Evolutionary conservation across 345 rosid species (phyloP), one percentile per base, ranked within the genome.

Genomic region (Eucalyptus pauciflora): DNA sequence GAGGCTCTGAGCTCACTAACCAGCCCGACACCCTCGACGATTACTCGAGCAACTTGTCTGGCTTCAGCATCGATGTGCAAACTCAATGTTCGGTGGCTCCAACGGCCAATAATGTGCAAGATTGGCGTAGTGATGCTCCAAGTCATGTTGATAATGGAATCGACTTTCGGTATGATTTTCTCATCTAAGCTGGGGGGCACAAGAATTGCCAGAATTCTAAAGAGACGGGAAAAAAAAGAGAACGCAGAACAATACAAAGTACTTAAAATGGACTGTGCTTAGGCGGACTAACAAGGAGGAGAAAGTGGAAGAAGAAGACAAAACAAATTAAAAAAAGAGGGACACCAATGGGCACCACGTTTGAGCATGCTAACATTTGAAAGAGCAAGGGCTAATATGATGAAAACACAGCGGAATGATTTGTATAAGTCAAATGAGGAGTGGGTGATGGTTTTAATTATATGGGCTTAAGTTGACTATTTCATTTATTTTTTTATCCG

Each of bases 151-250:
- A 93, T 27, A 92, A 92, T 86, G 89, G 62, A 62, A 93, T 94
- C 94, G 95, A 91, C 10, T 97, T 95, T 49, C 96, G 97, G 98
- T 94, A 95, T 58, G 90, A 95, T 87, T 69, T 97, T 85, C 91
- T 97, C 87, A 89, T 94, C 37, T 87, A 85, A 85, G 81, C 95
- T 16, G 94, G 92, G 1, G 95, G 92, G 15, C 29, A 13, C 2
- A 10, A 41, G 64, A 56, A 41, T 37, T 79, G 54, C 49, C 43
- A 7, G 5, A 54, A 20, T 20, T 54, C 58, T 54, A 54, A 7
- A 52, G 58, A 52, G 58, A 52, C 10, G 24, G 25, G 2, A 33
- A 8, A 20, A 18, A 50, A 50, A 15, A 50, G 52, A 50, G 52
- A 15, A 50, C 0, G 52, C 18, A 6, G 18, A 50, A 50, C 52